These are phyloP conservation scores for Thielaviopsis musarum DNA, from an alignment of 2,329 filamentous ascomycete species.

Conservation along the genomic window DNA sequence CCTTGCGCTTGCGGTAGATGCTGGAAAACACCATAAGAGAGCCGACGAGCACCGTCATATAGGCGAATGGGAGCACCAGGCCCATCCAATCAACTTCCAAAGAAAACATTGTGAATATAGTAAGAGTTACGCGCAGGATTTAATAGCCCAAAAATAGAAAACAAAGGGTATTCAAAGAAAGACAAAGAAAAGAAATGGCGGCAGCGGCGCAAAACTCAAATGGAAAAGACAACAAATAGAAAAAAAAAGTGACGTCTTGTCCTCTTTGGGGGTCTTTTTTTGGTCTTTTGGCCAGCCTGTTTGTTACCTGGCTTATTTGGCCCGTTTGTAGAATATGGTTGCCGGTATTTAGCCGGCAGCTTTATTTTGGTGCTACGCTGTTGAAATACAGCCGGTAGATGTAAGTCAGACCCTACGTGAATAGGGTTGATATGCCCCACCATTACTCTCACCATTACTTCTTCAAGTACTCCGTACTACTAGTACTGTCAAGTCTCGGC, in stretches of 20 bases:
- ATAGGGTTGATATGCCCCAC: neutral
- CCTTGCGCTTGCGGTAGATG: slow-evolving; percentile 85
- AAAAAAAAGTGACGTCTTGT: slow-evolving; percentile 9
- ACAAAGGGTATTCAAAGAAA: neutral
- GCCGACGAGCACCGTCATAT: slow-evolving; percentile 72
- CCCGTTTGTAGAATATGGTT: neutral
- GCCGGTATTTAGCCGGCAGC: slow-evolving; percentile 3
- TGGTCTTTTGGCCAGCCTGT: slow-evolving; percentile 6
- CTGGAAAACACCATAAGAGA: slow-evolving; percentile 84
- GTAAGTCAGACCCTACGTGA: neutral
- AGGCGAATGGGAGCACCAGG: slow-evolving; percentile 74
- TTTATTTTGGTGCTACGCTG: neutral
- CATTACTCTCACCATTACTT: too few species aligned
- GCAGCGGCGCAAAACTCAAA: neutral
- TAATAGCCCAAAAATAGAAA: neutral
- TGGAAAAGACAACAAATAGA: neutral
- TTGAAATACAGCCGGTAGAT: neutral
- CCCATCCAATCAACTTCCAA: slow-evolving; percentile 60
- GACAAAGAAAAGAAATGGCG: neutral
- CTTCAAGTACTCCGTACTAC: too few species aligned
- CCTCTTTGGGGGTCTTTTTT: neutral
- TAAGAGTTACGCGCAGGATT: neutral
- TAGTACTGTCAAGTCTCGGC: neutral
- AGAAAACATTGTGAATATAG: slow-evolving; percentile 25
- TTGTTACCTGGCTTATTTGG: neutral